Base-by-base conservation (phyloP, 371 early-diverging fungal genomes). In the Apophysomyces variabilis region DNA sequence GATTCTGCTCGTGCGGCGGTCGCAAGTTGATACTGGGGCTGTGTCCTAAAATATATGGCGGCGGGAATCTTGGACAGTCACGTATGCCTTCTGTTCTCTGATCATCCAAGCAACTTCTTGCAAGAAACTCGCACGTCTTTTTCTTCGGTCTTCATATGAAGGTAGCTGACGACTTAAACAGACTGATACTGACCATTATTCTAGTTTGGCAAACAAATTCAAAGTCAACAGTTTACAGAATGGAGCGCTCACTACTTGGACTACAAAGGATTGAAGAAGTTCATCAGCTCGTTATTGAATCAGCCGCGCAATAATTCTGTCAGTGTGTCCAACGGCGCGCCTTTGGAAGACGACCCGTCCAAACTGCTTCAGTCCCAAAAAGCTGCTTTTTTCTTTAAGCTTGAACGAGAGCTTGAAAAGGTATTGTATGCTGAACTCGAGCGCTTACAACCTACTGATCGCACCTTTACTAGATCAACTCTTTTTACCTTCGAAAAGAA, bases 201-300 rank as follows among this genome's bases (percentile, higher is more conserved):
- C 5, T 82, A 97, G 96, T 97, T 97, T 80, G 97, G 97, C 79
- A 97, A 97, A 82, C 94, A 92, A 79, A 95, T 97, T 66, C 94
- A 93, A 82, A 89, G 89, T 68, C 95, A 95, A 72, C 93, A 92
- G 71, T 86, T 90, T 65, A 85, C 93, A 58, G 96, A 96, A 84
- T 96, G 96, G 96, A 89, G 93, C 58, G 86, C 86, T 61, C 94
- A 96, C 74, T 96, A 95, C 73, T 85, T 97, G 82, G 95, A 92
- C 84, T 94, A 94, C 80, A 96, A 96, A 79, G 95, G 89, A 32
- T 86, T 97, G 57, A 97, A 97, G 77, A 96, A 96, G 83, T 94
- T 97, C 66, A 96, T 97, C 71, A 93, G 93, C 68, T 88, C 89
- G 38, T 75, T 92, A 38, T 58, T 80, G 18, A 79, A 80, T 36